Evolutionary conservation across 2,329 filamentous ascomycete genomes (phyloP).

Genomic region (Colletotrichum sp.): DNA sequence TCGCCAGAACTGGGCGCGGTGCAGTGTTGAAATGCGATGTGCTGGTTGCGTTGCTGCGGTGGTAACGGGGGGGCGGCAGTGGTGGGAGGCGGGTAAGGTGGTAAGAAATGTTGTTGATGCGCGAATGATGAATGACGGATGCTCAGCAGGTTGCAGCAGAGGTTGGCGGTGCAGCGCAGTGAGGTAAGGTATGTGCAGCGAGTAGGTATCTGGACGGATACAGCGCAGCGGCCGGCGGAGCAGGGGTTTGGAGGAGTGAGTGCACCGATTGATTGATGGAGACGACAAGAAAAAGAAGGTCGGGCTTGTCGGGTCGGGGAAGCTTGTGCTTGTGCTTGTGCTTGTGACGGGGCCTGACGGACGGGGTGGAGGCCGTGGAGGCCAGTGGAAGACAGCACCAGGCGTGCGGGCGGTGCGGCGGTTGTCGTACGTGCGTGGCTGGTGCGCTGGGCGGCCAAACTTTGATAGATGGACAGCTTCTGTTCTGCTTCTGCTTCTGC

Average conservation of each 20-base stretch:
- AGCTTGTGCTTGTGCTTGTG: constrained; percentile 3
- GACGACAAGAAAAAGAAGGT: background rate
- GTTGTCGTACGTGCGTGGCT: background rate
- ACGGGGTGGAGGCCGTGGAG: background rate
- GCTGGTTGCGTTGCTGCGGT: background rate
- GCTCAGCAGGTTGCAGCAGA: background rate
- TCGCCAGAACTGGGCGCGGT: background rate
- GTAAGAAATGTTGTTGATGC: background rate
- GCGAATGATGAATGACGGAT: background rate
- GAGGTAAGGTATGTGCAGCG: background rate
- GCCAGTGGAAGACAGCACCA: no score
- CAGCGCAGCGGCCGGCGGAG: background rate
- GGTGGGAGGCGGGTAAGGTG: background rate
- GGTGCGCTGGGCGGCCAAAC: background rate
- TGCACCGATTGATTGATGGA: background rate
- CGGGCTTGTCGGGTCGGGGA: constrained; percentile 10
- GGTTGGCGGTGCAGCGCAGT: background rate
- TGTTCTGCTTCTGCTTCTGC: background rate
- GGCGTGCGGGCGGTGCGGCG: background rate
- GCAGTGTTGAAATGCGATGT: background rate
- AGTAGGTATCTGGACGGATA: background rate
- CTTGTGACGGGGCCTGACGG: background rate
- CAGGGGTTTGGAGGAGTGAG: background rate
- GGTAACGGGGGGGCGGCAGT: background rate
- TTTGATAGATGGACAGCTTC: background rate